A percentile compares a stretch with the other conserved stretches of the same genome.
phyloP scores from a whole-genome alignment of 2,329 filamentous ascomycete species.

The Plenodomus biglobosus region DNA sequence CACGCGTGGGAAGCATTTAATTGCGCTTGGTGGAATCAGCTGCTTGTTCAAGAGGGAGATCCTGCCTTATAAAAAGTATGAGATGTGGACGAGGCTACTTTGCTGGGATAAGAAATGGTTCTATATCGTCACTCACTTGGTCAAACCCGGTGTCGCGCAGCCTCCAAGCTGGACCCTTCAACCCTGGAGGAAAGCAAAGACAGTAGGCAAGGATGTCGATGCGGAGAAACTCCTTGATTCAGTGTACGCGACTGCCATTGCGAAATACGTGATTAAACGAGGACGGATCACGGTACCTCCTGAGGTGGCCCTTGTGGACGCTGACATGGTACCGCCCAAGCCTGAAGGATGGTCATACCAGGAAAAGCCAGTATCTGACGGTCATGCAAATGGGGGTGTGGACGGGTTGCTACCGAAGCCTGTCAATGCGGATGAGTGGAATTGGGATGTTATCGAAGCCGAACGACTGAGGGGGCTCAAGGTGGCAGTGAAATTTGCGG shows the following conservation, averaged over 20 bases:
- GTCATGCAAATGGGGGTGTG: conserved; percentile 6
- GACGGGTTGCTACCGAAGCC: conserved; percentile 30
- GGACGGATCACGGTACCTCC: conserved; percentile 79
- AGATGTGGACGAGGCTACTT: conserved; percentile 53
- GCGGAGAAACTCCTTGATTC: conserved; percentile 45
- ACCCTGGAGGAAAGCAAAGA: conserved; percentile 46
- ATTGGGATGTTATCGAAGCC: conserved; percentile 62
- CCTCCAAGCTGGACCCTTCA: conserved; percentile 49
- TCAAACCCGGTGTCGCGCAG: conserved; percentile 48
- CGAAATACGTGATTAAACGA: conserved; percentile 55
- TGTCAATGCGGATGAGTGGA: conserved; percentile 52
- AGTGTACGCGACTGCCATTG: conserved; percentile 53
- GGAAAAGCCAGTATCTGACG: conserved; percentile 10
- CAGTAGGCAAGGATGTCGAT: conserved; percentile 23
- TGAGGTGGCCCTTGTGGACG: conserved; percentile 69
- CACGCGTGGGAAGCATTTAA: conserved; percentile 31
- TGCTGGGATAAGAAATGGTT: conserved; percentile 56
- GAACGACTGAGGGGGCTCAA: conserved; percentile 58
- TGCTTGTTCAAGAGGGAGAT: conserved; percentile 54
- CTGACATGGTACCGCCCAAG: conserved; percentile 71
- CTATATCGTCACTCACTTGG: conserved; percentile 52
- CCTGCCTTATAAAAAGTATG: conserved; percentile 48
- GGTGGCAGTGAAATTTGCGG: conserved; percentile 58
- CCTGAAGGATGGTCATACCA: conserved; percentile 59
- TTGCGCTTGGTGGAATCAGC: conserved; percentile 52